Percentiles rank a stretch among this genome's conserved stretches.
Conservation (phyloP, 345 rosid genomes). For the Rhodamnia argentea region DNA sequence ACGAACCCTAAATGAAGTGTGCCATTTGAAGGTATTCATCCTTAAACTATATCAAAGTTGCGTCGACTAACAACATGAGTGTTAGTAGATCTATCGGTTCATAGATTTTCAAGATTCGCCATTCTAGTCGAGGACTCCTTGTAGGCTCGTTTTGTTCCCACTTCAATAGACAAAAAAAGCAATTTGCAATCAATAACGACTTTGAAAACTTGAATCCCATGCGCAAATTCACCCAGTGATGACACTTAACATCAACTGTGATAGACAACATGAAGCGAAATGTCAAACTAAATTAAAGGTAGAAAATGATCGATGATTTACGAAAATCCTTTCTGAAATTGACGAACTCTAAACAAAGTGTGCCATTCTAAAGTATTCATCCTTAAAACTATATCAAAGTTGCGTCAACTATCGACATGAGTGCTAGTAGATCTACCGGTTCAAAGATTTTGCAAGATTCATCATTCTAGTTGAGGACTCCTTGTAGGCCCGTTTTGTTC, state of each 20-base stretch:
- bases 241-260: background rate
- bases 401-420: background rate
- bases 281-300: background rate
- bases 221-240: background rate
- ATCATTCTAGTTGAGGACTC: background rate
- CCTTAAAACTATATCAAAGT: background rate
- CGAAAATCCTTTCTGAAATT: background rate
- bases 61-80: background rate
- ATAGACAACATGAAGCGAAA: background rate
- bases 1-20: background rate
- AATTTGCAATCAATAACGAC: background rate
- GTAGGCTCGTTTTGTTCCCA: background rate
- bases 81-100: background rate
- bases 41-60: background rate
- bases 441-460: background rate
- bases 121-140: background rate
- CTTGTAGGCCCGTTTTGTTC: too few relatives aligned
- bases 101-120: background rate
- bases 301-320: background rate
- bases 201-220: background rate
- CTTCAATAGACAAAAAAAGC: background rate
- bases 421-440: background rate
- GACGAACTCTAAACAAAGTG: background rate
- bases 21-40: background rate
- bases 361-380: background rate